These are phyloP conservation scores for Chamaecrista fasciculata DNA, from an alignment of 306 rosid genomes.

Conservation along the genomic window DNA sequence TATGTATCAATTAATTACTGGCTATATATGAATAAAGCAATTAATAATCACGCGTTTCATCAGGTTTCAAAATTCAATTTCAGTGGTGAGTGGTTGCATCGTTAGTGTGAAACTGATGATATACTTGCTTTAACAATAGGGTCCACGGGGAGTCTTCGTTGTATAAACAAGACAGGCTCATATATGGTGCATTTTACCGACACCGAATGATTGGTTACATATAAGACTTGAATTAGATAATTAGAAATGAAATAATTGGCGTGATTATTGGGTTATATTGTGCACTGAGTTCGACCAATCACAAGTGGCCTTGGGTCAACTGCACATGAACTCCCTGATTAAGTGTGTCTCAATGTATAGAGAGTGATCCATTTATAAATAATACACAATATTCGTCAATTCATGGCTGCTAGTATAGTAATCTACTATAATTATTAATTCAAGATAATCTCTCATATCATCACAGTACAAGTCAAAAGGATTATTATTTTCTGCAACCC, in stretches of 20 bases:
- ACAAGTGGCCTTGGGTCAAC: slow-evolving; percentile 55
- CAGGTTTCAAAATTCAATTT: too few species aligned
- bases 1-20: too few species aligned
- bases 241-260: slow-evolving; percentile 34
- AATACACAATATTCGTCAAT: not conserved
- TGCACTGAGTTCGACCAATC: slow-evolving; percentile 32
- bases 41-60: too few species aligned
- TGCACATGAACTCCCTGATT: slow-evolving; percentile 51
- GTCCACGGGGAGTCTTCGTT: not conserved
- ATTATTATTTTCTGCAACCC: too few species aligned
- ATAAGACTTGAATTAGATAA: not conserved
- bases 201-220: slow-evolving; percentile 40
- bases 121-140: not conserved
- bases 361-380: slow-evolving; percentile 9
- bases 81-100: too few species aligned
- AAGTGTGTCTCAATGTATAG: slow-evolving; percentile 5
- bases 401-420: not conserved
- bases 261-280: slow-evolving; percentile 45
- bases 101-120: too few species aligned
- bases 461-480: slow-evolving; percentile 16
- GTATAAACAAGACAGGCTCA: not conserved
- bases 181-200: slow-evolving; percentile 12
- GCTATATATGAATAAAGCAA: too few species aligned
- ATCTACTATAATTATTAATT: not conserved
- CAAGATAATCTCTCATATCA: slow-evolving; percentile 26